Conservation (phyloP, 2,329 filamentous ascomycete genomes). For the Cercospora canescens region DNA sequence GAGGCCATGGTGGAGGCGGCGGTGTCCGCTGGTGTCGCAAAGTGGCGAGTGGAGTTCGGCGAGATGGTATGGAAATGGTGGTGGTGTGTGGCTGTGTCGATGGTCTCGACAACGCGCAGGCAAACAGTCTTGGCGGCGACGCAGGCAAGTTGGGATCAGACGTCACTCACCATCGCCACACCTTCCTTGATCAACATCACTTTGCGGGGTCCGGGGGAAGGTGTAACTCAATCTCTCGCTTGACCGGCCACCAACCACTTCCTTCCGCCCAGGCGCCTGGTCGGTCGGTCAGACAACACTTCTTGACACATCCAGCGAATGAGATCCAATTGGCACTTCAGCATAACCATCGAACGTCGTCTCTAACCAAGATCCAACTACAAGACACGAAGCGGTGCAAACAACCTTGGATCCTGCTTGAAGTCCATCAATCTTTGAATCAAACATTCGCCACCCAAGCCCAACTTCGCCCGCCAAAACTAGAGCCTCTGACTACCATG, state of each 20-base stretch:
- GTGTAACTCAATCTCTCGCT: constrained; percentile 4
- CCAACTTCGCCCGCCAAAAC: neutral
- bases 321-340: neutral
- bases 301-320: neutral
- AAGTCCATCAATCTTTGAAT: neutral
- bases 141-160: neutral
- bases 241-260: neutral
- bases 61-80: neutral
- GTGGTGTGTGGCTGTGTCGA: neutral
- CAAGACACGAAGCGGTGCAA: neutral
- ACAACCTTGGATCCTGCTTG: neutral
- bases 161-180: constrained; percentile 5
- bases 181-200: neutral
- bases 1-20: constrained; percentile 35
- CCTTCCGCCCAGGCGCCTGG: neutral
- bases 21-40: neutral
- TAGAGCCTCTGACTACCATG: neutral
- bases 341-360: neutral
- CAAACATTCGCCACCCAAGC: neutral
- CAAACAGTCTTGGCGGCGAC: constrained; percentile 1
- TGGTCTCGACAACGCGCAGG: neutral
- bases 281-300: neutral
- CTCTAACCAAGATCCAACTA: neutral
- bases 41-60: neutral
- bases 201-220: neutral